A percentile compares a stretch with the other conserved stretches of the same genome.
Evolutionary conservation across 1,139 yeast species (phyloP).

Genomic region (Diutina scorzettiae): DNA sequence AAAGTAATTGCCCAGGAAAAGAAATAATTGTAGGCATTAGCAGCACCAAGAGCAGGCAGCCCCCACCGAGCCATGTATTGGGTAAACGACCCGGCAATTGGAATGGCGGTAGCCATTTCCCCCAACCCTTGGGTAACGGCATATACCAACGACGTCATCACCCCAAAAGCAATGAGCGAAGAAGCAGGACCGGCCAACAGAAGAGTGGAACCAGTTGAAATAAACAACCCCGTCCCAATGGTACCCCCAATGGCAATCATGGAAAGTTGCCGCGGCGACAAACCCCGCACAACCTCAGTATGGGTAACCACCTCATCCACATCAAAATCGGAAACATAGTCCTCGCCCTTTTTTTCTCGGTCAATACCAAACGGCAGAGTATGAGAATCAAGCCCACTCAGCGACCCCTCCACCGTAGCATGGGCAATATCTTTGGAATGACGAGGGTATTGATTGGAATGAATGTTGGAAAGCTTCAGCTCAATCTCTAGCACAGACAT

Average conservation of each 20-base stretch:
- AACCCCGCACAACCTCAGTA: conserved; percentile 1
- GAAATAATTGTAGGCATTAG: conserved; percentile 81
- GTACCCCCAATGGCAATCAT: conserved; percentile 34
- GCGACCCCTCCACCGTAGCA: not conserved
- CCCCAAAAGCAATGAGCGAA: conserved; percentile 41
- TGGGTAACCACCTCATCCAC: not conserved
- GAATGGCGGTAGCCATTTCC: conserved; percentile 51
- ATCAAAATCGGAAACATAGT: conserved; percentile 3
- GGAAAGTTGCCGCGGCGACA: conserved; percentile 23
- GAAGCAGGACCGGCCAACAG: conserved; percentile 56
- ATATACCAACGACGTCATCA: conserved; percentile 42
- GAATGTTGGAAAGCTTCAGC: not conserved
- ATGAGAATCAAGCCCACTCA: conserved; percentile 1
- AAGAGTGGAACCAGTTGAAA: conserved; percentile 40
- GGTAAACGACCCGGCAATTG: conserved; percentile 38
- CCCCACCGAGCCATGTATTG: conserved; percentile 44
- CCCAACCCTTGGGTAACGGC: conserved; percentile 47
- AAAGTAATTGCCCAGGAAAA: conserved; percentile 79
- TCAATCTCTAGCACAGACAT: conserved; percentile 1
- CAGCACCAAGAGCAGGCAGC: conserved; percentile 64
- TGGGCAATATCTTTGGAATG: not conserved
- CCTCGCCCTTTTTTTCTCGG: not conserved
- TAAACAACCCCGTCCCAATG: conserved; percentile 19
- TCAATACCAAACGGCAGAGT: not conserved
- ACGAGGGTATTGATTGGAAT: not conserved